A percentile compares a stretch with the other conserved stretches of the same genome.
Conservation (phyloP, 306 rosid species). For the Sophora flavescens region DNA sequence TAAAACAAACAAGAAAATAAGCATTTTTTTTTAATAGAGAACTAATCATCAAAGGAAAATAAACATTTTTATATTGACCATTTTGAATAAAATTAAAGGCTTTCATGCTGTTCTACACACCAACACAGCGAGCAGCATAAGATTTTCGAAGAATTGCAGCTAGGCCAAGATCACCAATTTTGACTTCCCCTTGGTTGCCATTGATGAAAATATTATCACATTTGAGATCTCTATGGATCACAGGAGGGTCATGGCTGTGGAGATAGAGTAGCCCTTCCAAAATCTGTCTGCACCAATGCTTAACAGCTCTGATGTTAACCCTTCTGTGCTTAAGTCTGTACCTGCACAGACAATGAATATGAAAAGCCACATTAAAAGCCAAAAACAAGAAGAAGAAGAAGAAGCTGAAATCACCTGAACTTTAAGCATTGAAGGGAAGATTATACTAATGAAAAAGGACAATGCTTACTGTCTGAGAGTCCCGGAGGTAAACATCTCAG, state of each 20-base stretch:
- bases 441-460: background rate
- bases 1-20: slow-evolving; percentile 21
- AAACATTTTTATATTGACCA: slow-evolving; percentile 2
- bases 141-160: slow-evolving; percentile 93
- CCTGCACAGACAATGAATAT: slow-evolving; percentile 57
- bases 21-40: background rate
- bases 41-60: slow-evolving; percentile 1
- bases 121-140: slow-evolving; percentile 83
- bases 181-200: slow-evolving; percentile 97
- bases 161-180: slow-evolving; percentile 98
- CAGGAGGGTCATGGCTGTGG: slow-evolving; percentile 89
- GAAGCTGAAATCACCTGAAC: background rate
- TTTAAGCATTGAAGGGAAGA: slow-evolving; percentile 3
- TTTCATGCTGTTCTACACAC: slow-evolving; percentile 56
- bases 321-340: slow-evolving; percentile 81
- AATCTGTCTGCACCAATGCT: slow-evolving; percentile 98
- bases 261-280: slow-evolving; percentile 91
- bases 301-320: slow-evolving; percentile 92
- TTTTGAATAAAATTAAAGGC: slow-evolving; percentile 37
- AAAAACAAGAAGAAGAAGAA: background rate
- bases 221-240: slow-evolving; percentile 97
- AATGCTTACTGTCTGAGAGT: slow-evolving; percentile 91
- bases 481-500: slow-evolving; percentile 99
- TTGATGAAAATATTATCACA: slow-evolving; percentile 97
- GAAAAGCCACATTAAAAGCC: slow-evolving; percentile 38